Evolutionary conservation across 1,284 basidiomycete genomes (phyloP).

Genomic region (Neotropicomus parvogracilis): DNA sequence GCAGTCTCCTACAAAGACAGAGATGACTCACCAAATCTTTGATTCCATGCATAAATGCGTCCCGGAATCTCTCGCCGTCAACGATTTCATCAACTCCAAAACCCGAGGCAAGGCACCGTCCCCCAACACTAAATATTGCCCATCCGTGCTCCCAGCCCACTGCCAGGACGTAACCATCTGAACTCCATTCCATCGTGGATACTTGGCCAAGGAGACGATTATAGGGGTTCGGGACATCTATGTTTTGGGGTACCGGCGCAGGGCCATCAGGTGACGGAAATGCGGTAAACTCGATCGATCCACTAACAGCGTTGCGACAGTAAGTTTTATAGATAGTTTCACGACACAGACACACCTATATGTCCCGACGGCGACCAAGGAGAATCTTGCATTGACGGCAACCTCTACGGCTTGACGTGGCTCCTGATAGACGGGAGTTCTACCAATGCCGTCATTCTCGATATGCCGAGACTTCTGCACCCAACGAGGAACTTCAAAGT

Average conservation of each 20-base stretch:
- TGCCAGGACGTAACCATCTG: slow-evolving; percentile 96
- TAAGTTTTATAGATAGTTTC: slow-evolving; percentile 2
- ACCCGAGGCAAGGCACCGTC: slow-evolving; percentile 76
- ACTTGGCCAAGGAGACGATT: slow-evolving; percentile 69
- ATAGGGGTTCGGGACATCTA: slow-evolving; percentile 57
- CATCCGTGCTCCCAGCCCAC: slow-evolving; percentile 90
- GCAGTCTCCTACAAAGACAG: not conserved
- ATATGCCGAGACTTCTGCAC: slow-evolving; percentile 64
- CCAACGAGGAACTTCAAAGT: slow-evolving; percentile 68
- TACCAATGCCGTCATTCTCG: slow-evolving; percentile 40
- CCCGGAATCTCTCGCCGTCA: slow-evolving; percentile 66
- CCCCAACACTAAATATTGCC: slow-evolving; percentile 90
- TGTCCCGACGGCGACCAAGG: slow-evolving; percentile 80
- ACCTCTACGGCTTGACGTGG: slow-evolving; percentile 62
- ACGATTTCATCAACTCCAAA: slow-evolving; percentile 68
- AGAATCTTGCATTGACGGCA: slow-evolving; percentile 81
- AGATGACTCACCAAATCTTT: slow-evolving; percentile 51
- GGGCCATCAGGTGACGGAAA: slow-evolving; percentile 60
- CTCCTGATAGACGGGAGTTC: slow-evolving; percentile 49
- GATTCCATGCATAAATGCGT: slow-evolving; percentile 83
- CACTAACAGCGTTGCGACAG: slow-evolving; percentile 38
- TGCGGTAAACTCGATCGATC: slow-evolving; percentile 57
- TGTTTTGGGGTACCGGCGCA: slow-evolving; percentile 49
- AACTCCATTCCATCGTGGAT: slow-evolving; percentile 81
- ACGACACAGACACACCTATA: slow-evolving; percentile 45